Conservation (phyloP, 371 early-diverging fungal genomes). For the Saksenaea vasiformis region DNA sequence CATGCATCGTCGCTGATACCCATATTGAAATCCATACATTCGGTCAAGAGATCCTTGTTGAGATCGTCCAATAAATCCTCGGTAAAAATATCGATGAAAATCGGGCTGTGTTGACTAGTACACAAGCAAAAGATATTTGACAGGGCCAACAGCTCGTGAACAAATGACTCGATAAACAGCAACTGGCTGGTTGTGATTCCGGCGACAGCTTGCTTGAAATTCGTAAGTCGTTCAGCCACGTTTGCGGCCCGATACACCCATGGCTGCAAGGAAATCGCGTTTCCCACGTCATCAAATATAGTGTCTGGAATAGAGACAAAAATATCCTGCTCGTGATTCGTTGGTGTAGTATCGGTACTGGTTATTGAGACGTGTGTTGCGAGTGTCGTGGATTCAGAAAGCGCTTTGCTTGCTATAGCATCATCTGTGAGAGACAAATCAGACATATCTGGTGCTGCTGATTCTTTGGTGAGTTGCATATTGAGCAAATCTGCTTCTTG, state of each 20-base stretch:
- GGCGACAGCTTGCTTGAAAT: background rate
- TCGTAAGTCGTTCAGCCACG: too few relatives aligned
- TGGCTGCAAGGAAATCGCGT: too few relatives aligned
- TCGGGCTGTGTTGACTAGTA: constrained; percentile 14
- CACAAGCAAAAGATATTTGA: constrained; percentile 14
- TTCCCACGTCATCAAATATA: too few relatives aligned
- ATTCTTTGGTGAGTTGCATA: background rate
- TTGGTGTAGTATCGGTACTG: too few relatives aligned
- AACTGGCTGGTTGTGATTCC: constrained; percentile 5
- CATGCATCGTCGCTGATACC: constrained; percentile 8
- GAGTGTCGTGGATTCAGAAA: background rate
- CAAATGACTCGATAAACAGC: constrained; percentile 16
- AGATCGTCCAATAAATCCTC: constrained; percentile 11
- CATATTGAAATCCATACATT: constrained; percentile 8
- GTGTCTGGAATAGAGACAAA: too few relatives aligned
- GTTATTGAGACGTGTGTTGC: background rate
- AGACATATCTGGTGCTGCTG: background rate
- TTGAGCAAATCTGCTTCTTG: background rate
- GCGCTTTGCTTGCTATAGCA: background rate
- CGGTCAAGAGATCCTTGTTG: constrained; percentile 11
- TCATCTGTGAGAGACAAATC: background rate
- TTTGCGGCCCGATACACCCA: too few relatives aligned
- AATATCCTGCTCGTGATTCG: too few relatives aligned
- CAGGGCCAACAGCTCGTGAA: constrained; percentile 13
- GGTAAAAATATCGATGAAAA: constrained; percentile 11